Base-by-base conservation (phyloP, 257 asterid species). In the Primulina eburnea region DNA sequence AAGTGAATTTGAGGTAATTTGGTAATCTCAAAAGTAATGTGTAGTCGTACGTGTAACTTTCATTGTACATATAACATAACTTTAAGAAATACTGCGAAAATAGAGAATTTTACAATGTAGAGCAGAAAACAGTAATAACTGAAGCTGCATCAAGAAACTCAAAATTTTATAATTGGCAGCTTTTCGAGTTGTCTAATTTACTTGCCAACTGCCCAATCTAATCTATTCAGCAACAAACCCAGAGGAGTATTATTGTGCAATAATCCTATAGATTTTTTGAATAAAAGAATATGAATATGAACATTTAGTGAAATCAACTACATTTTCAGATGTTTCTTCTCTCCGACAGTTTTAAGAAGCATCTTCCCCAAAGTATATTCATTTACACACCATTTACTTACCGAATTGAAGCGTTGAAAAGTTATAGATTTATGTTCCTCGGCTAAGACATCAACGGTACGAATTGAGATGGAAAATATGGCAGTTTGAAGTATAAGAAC, bases 381-480 rank as follows among this genome's bases (percentile, higher is more conserved):
- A 30, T 57, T 56, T 53, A 29, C 62, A 30, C 29, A 64, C 24
- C 33, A 4, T 47, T 50, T 59, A n/a, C 62, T 21, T 63, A 0
- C 12, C 2, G 38, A 71, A 33, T 40, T 11, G 20, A 64, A 9
- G 38, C 24, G 24, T 21, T 21, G 24, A 21, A 21, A 21, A 21
- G 24, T 21, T 34, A 56, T 53, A 17, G 21, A 21, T 28, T 16
- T 38, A 16, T 20, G 34, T 21, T n/a, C 11, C 55, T 38, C 24
- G 7, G 53, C 32, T 64, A 20, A 60, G 47, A 53, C 59, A 55
- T 82, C 81, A 89, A 34, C 78, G 74, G 81, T 83, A 86, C 7
- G 97, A 78, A 66, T 84, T 88, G 67, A 90, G 84, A 79, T 90
- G 97, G 75, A 90, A 90, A 69, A 80, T 73, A 74, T 90, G 97